Percentiles rank a stretch among this genome's conserved stretches.
Evolutionary conservation across 2,329 filamentous ascomycete genomes (phyloP).

Genomic region (Aspergillus ustus): DNA sequence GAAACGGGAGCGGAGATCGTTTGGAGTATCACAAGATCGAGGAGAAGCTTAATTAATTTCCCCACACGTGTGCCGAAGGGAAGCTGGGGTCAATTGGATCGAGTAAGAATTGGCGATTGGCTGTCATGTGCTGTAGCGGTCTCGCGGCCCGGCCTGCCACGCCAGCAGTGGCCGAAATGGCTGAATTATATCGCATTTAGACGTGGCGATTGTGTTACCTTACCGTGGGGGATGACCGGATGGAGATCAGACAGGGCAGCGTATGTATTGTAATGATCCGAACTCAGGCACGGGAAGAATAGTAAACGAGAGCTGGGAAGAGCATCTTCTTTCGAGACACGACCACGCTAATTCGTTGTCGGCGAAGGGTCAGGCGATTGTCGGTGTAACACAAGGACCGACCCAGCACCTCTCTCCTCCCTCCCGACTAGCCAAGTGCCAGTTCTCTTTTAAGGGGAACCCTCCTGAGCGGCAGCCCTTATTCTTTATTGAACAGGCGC

Average conservation of each 20-base stretch:
- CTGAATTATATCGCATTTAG: background rate
- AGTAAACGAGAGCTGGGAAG: too few relatives aligned
- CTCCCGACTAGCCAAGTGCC: too few relatives aligned
- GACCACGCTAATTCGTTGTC: too few relatives aligned
- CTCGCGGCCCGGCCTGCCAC: background rate
- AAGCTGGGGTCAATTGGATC: background rate
- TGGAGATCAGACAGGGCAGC: too few relatives aligned
- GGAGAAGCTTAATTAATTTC: slow-evolving; percentile 5
- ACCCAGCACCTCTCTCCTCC: too few relatives aligned
- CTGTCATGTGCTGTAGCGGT: background rate
- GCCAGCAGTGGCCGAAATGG: background rate
- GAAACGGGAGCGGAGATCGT: slow-evolving; percentile 6
- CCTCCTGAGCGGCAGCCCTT: too few relatives aligned
- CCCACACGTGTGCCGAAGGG: slow-evolving; percentile 3
- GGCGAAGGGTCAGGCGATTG: too few relatives aligned
- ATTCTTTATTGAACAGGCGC: too few relatives aligned
- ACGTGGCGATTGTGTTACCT: background rate
- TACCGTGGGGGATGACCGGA: background rate
- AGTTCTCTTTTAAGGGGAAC: too few relatives aligned
- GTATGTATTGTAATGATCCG: background rate
- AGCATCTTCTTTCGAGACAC: too few relatives aligned
- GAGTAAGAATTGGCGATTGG: slow-evolving; percentile 6
- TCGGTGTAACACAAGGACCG: too few relatives aligned
- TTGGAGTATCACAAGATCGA: background rate
- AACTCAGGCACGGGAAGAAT: too few relatives aligned